Base-by-base conservation (phyloP, 148 eudicot genomes). In the Oxyria digyna region DNA sequence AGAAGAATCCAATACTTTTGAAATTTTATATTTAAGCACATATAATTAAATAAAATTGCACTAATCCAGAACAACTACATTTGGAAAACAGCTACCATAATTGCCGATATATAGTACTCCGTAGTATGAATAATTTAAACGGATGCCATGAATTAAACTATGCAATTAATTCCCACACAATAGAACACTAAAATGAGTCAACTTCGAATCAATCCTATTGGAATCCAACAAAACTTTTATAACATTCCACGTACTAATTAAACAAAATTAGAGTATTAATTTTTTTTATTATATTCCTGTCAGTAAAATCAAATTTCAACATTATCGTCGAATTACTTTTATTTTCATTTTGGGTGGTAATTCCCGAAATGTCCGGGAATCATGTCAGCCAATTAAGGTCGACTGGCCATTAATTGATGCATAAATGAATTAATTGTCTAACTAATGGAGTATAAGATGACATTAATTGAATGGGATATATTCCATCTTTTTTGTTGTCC, bases 151-250 rank as follows among this genome's bases (percentile, higher is more conserved):
- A 26, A 46, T 0, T 4, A 46, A 57, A 15, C 33, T 3, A 27
- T 0, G 64, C 38, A 59, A 13, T 26, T 1, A 15, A 29, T 29
- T 29, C 37, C 37, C 37, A 59, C 65, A 14, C 6, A 59, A 59
- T 59, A 59, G 18, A 59, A 10, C 65, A 29, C 37, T 59, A 14
- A 59, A 27, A 57, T 6, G 65, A 59, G 65, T 55, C 65, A 31
- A 59, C 65, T 27, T 29, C 37, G 37, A 59, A 59, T 59, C 65
- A 59, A 59, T 59, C 65, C 65, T 27, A 55, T 20, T 59, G 20
- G 35, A 59, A 31, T 6, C 65, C 65, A 38, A 13, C 65, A 59
- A 13, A 29, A 59, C 10, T 59, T 11, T 38, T 38, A 35, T 52
- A 52, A 6, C 29, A 52, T 52, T 52, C 29, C 29, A 52, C 27